A percentile compares a stretch with the other conserved stretches of the same genome.
Evolutionary conservation across 805 yeast genomes (phyloP).

Genomic region (Candida cerambycidarum): DNA sequence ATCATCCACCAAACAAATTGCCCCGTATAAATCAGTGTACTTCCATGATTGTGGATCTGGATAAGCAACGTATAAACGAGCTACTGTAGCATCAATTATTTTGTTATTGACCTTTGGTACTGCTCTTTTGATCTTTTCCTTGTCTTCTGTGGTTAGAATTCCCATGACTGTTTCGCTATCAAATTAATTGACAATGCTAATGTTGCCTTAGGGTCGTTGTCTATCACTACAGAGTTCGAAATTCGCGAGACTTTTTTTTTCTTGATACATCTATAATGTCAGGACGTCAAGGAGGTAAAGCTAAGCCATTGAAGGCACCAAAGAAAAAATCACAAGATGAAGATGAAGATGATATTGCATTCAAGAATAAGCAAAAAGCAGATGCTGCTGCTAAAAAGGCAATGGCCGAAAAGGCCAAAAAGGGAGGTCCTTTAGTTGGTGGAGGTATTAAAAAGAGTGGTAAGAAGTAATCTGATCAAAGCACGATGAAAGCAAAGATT

Average conservation of each 20-base stretch:
- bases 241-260: constrained; percentile 2
- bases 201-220: constrained; percentile 8
- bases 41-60: constrained; percentile 83
- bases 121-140: constrained; percentile 84
- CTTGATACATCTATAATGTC: constrained; percentile 52
- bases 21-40: constrained; percentile 88
- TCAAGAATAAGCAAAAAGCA: constrained; percentile 91
- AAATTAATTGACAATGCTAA: constrained; percentile 1
- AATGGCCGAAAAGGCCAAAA: constrained; percentile 79
- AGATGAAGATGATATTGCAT: constrained; percentile 88
- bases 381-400: constrained; percentile 93
- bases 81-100: constrained; percentile 86
- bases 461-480: constrained; percentile 20
- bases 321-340: constrained; percentile 75
- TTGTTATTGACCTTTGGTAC: constrained; percentile 87
- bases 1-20: constrained; percentile 84
- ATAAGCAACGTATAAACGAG: constrained; percentile 83
- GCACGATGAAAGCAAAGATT: too few relatives aligned
- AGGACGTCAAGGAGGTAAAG: constrained; percentile 96
- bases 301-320: constrained; percentile 85
- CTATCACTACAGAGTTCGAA: neutral
- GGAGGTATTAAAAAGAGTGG: constrained; percentile 95
- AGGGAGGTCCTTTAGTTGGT: constrained; percentile 88
- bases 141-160: constrained; percentile 55
- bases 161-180: constrained; percentile 26